Base-by-base conservation (phyloP, 805 yeast genomes). In the Cyberlindnera maritima region DNA sequence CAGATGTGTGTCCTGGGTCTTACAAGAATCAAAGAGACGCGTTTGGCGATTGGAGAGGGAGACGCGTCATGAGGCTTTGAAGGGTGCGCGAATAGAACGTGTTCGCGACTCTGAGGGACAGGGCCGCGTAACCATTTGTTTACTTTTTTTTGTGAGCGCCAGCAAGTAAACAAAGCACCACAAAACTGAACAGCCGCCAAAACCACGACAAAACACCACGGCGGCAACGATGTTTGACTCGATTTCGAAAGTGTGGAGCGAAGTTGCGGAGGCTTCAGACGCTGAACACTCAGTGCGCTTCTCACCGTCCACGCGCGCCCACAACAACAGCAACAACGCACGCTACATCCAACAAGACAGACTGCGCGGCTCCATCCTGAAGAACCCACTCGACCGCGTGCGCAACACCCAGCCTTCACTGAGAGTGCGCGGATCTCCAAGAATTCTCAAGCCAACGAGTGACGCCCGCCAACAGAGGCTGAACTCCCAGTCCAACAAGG, bases 191-290 rank as follows among this genome's bases (percentile, higher is more conserved):
- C 25, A n/a, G n/a, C n/a, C n/a, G n/a, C n/a, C n/a, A n/a, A n/a
- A n/a, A n/a, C n/a, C n/a, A n/a, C n/a, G n/a, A n/a, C n/a, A n/a
- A n/a, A n/a, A n/a, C n/a, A n/a, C 25, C 25, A 21, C 25, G 9
- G 25, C 25, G 25, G 25, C 25, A 21, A 21, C 25, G 25, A 58
- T 58, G 62, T 55, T 58, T 38, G 40, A 48, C 36, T 48, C 56
- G 17, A 52, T 57, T 10, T 28, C 58, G 12, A 59, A 54, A 23
- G 57, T 42, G 14, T 59, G 62, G 62, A 50, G 20, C 20, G 60
- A 59, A 23, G 57, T 55, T 5, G 43, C 55, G 4, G 58, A 52
- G 7, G 59, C 56, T 34, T 40, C 48, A 10, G 38, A 23, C 21
- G 41, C 36, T 10, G 46, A 43, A 21, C 42, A 45, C 20, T 48